phyloP scores from a whole-genome alignment of 257 asterid species.

The Solanum infundibuliforme region DNA sequence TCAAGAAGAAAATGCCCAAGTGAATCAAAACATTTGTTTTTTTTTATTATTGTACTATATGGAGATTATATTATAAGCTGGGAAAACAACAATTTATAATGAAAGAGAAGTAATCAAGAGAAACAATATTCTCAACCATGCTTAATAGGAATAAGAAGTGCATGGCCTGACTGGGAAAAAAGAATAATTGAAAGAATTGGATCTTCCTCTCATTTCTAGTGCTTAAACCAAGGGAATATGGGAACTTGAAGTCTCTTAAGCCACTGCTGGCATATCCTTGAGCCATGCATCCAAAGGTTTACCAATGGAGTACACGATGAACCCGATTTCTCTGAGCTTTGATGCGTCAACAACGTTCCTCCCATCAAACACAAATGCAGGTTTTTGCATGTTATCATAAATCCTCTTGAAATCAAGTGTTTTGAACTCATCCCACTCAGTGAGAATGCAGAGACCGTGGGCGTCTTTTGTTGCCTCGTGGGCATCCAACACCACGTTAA shows the following conservation, averaged over 20 bases:
- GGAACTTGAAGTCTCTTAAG: background rate
- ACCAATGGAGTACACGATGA: constrained; percentile 29
- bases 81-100: background rate
- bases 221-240: background rate
- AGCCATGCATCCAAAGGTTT: constrained; percentile 34
- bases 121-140: background rate
- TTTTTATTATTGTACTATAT: background rate
- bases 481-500: constrained; percentile 18
- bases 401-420: constrained; percentile 20
- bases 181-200: background rate
- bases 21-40: background rate
- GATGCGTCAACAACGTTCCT: constrained; percentile 14
- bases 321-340: constrained; percentile 27
- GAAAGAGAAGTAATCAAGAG: background rate
- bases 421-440: constrained; percentile 33
- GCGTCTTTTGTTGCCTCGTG: constrained; percentile 30
- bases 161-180: background rate
- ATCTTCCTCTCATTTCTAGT: background rate
- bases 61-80: background rate
- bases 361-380: constrained; percentile 27
- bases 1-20: background rate
- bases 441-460: constrained; percentile 24
- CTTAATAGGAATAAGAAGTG: background rate
- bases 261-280: constrained; percentile 28
- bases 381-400: constrained; percentile 26